Base-by-base conservation (phyloP, 306 rosid genomes). In the Quercus alba region DNA sequence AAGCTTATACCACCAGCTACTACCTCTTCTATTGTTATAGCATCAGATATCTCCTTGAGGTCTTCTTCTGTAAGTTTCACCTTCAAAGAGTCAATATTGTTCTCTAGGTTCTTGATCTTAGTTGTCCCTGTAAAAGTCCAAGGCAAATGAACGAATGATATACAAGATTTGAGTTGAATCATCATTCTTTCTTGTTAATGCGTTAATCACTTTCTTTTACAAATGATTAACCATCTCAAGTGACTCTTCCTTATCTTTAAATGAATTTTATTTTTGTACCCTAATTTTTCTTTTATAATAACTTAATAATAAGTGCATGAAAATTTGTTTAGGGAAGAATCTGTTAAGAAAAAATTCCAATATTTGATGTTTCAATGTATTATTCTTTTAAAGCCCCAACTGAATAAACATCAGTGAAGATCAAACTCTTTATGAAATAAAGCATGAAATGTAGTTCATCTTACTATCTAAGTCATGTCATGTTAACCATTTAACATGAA, bases 91-190 rank as follows among this genome's bases (percentile, higher is more conserved):
- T 57, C 78, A 41, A 75, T 38, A 21, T 79, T 70, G 14, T 30
- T 18, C 6, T 70, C 83, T 1, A 62, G 38, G 51, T 70, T 79
- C 14, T 71, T 69, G n/a, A 33, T 51, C 64, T 83, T 75, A 0
- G 83, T 33, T 49, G 83, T 83, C 72, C 77, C 80, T 70, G 25
- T 11, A 69, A 52, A 44, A 51, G 25, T 55, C n/a, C 19, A 74
- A 31, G 12, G 41, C 1, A 28, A 63, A 63, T 63, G 19, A 63
- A 63, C 20, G 4, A 5, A 33, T 12, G 10, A 26, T 11, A 62
- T 12, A 26, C 2, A 20, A 17, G 70, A 64, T 64, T 6, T 28
- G 46, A 11, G 31, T 25, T 26, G 69, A 35, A 14, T 5, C 15
- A 30, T 5, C 17, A 13, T 10, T 13, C n/a, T 35, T 6, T 13